A percentile compares a stretch with the other conserved stretches of the same genome.
Evolutionary conservation across 78 protist species (phyloP).

Genomic region (Diacronema lutheri): DNA sequence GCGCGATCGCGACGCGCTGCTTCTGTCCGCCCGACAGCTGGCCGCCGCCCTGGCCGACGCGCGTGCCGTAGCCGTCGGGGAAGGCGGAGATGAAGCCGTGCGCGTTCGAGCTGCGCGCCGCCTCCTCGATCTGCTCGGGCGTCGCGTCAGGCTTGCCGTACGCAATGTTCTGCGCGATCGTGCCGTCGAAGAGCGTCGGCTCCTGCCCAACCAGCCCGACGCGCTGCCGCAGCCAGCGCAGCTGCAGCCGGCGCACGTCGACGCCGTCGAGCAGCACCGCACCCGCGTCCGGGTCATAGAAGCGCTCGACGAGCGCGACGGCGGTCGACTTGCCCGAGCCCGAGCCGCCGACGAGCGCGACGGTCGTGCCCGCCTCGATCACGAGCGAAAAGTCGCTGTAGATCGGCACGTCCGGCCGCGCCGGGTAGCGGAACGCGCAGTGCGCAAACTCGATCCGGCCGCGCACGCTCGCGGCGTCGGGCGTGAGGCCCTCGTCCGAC

Average conservation of each 20-base stretch:
- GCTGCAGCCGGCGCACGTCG: neutral
- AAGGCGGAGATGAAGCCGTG: conserved; percentile 75
- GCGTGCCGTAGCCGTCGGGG: conserved; percentile 77
- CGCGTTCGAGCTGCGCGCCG: conserved; percentile 81
- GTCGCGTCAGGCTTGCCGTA: neutral
- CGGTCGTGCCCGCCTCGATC: neutral
- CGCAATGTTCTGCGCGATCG: neutral
- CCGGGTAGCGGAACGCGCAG: neutral
- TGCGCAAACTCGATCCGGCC: neutral
- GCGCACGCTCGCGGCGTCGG: conserved; percentile 41
- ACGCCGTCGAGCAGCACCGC: neutral
- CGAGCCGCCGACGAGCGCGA: conserved; percentile 6
- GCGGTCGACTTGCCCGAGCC: conserved; percentile 38
- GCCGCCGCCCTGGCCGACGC: conserved; percentile 87
- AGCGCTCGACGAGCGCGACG: conserved; percentile 17
- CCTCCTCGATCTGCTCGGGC: conserved; percentile 55
- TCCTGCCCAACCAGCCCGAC: neutral
- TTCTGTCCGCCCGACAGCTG: conserved; percentile 92
- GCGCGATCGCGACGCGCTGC: conserved; percentile 91
- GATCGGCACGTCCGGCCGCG: neutral
- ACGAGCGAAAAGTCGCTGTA: neutral
- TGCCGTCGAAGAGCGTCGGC: neutral
- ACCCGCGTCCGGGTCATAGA: conserved; percentile 19
- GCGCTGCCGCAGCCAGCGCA: neutral
- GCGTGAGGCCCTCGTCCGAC: neutral